Conservation (phyloP, 73 alveolate genomes). For the Stentor coeruleus region DNA sequence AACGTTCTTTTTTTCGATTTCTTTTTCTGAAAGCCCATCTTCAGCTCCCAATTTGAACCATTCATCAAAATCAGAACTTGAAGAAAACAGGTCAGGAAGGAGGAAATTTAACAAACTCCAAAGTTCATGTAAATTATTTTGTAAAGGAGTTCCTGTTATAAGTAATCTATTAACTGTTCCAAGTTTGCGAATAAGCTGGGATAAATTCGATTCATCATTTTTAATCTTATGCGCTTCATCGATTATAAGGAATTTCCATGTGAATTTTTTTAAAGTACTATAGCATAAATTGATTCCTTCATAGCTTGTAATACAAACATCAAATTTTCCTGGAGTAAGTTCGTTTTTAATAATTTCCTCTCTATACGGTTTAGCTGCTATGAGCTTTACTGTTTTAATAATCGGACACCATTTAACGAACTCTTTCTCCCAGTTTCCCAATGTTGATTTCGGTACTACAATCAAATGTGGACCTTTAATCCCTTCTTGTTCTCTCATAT, state of each 20-base stretch:
- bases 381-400: conserved; percentile 76
- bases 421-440: conserved; percentile 97
- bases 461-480: conserved; percentile 67
- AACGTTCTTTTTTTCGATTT: conserved; percentile 82
- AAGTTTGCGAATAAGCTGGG: conserved; percentile 67
- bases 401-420: conserved; percentile 91
- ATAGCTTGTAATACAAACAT: conserved; percentile 89
- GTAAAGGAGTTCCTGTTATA: conserved; percentile 96
- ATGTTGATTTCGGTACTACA: conserved; percentile 91
- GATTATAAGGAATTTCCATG: conserved; percentile 87
- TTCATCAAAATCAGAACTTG: conserved; percentile 82
- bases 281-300: conserved; percentile 97
- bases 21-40: conserved; percentile 63
- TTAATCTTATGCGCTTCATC: conserved; percentile 99
- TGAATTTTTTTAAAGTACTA: conserved; percentile 71
- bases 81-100: conserved; percentile 93
- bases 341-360: conserved; percentile 80
- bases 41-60: conserved; percentile 72
- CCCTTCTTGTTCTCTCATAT: conserved; percentile 74
- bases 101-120: conserved; percentile 95
- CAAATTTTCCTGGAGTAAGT: conserved; percentile 84
- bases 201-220: conserved; percentile 81
- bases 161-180: conserved; percentile 84
- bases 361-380: conserved; percentile 90
- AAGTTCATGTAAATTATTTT: conserved; percentile 96